phyloP scores from a whole-genome alignment of 2,329 filamentous ascomycete species.

The Trichoderma atrobrunneum region DNA sequence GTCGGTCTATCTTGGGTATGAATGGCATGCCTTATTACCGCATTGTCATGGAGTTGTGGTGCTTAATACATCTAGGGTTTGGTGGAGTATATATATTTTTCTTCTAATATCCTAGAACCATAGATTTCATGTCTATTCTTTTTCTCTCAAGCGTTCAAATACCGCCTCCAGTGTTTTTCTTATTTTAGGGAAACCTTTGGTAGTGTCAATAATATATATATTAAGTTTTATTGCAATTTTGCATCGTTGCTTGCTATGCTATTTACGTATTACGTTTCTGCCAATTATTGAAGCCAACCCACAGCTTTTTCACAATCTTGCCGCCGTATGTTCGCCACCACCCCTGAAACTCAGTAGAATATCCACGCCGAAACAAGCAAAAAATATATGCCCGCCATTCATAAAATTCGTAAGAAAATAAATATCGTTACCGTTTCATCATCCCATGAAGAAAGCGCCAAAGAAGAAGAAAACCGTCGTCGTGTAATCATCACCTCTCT shows the following conservation, averaged over 20 bases:
- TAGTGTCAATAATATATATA: not conserved
- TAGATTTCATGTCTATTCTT: slow-evolving; percentile 7
- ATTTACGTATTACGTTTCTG: not conserved
- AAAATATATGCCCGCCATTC: not conserved
- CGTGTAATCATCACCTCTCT: not conserved
- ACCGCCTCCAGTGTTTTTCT: not conserved
- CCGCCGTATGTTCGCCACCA: not conserved
- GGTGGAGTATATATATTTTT: not conserved
- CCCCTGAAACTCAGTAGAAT: not conserved
- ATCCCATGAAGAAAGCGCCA: slow-evolving; percentile 26
- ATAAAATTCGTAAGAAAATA: not conserved
- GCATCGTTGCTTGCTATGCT: not conserved
- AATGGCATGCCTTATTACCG: not conserved
- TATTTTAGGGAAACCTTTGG: not conserved
- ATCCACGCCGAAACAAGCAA: not conserved
- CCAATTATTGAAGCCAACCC: not conserved
- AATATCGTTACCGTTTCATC: not conserved
- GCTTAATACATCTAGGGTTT: not conserved
- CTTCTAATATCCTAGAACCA: not conserved
- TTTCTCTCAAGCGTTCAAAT: not conserved
- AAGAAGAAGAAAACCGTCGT: not conserved
- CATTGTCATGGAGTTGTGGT: slow-evolving; percentile 16
- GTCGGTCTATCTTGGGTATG: slow-evolving; percentile 1
- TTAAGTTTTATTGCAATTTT: slow-evolving; percentile 6
- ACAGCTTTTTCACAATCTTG: not conserved